phyloP scores from a whole-genome alignment of 148 eudicot genomes.

The Suaeda aralocaspica region DNA sequence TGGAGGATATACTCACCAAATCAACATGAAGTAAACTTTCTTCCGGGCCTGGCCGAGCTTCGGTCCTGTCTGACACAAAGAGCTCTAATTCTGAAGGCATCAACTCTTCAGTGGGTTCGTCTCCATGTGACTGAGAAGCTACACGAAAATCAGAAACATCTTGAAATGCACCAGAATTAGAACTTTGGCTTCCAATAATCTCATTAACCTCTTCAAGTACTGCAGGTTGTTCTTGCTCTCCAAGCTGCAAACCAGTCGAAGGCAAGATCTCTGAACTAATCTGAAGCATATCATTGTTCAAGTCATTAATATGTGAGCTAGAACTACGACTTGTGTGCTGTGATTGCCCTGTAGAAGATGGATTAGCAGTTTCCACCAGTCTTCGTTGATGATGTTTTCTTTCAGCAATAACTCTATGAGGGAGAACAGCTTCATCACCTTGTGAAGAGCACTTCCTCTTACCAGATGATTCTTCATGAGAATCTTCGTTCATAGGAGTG shows the following conservation, averaged over 20 bases:
- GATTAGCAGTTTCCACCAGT: slow-evolving; percentile 27
- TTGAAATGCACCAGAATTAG: slow-evolving; percentile 32
- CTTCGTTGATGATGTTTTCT: slow-evolving; percentile 22
- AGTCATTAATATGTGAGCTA: slow-evolving; percentile 5
- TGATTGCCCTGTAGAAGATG: slow-evolving; percentile 30
- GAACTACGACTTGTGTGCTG: slow-evolving; percentile 19
- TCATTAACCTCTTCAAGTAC: slow-evolving; percentile 31
- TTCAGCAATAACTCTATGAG: slow-evolving; percentile 23
- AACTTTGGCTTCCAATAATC: slow-evolving; percentile 20
- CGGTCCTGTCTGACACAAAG: slow-evolving; percentile 43
- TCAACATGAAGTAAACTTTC: slow-evolving; percentile 51
- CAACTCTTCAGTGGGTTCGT: slow-evolving; percentile 36
- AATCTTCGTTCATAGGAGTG: slow-evolving; percentile 4
- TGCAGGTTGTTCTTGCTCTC: slow-evolving; percentile 21
- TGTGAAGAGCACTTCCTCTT: slow-evolving; percentile 31
- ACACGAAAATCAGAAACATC: slow-evolving; percentile 29
- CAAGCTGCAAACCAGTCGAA: slow-evolving; percentile 21
- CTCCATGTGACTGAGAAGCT: slow-evolving; percentile 31
- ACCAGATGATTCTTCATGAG: slow-evolving; percentile 23
- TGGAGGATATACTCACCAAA: slow-evolving; percentile 47
- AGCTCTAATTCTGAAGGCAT: slow-evolving; percentile 38
- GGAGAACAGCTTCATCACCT: slow-evolving; percentile 31
- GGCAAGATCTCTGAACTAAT: slow-evolving; percentile 2
- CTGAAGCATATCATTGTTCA: slow-evolving; percentile 11
- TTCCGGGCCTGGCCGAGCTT: slow-evolving; percentile 32